A percentile compares a stretch with the other conserved stretches of the same genome.
phyloP scores from a whole-genome alignment of 257 asterid genomes.

The Solanum tarapatanum region DNA sequence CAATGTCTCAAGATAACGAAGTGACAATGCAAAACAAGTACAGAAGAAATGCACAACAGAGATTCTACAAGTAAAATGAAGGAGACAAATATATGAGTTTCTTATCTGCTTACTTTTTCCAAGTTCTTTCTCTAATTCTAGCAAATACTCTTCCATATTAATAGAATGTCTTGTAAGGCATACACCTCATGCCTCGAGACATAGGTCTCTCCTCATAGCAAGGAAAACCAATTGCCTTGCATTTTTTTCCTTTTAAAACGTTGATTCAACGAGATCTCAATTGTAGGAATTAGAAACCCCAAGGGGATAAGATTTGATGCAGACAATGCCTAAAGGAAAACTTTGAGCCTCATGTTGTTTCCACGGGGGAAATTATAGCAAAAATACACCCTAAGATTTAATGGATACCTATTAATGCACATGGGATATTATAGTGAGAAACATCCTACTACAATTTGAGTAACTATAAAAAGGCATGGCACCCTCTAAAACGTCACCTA shows the following conservation, averaged over 20 bases:
- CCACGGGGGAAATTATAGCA: not conserved
- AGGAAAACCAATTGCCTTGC: not conserved
- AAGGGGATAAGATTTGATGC: not conserved
- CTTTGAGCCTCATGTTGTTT: not conserved
- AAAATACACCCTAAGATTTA: not conserved
- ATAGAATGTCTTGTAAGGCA: not conserved
- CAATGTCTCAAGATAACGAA: not conserved
- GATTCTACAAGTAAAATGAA: not conserved
- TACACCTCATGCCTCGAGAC: not conserved
- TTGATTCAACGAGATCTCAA: not conserved
- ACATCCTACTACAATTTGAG: not conserved
- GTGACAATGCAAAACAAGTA: not conserved
- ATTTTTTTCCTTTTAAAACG: not conserved
- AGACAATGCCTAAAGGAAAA: not conserved
- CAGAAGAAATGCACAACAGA: not conserved
- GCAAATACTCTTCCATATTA: not conserved
- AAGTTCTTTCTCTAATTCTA: not conserved
- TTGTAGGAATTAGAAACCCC: not conserved
- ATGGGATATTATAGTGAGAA: not conserved
- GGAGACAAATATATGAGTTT: not conserved
- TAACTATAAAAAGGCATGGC: not conserved
- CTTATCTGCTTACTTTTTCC: not conserved
- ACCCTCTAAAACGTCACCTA: not conserved
- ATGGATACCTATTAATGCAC: not conserved
- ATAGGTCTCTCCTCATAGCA: not conserved